These are phyloP conservation scores for Colletotrichum tamarilloi DNA, from an alignment of 2,329 filamentous ascomycete species.

Conservation along the genomic window DNA sequence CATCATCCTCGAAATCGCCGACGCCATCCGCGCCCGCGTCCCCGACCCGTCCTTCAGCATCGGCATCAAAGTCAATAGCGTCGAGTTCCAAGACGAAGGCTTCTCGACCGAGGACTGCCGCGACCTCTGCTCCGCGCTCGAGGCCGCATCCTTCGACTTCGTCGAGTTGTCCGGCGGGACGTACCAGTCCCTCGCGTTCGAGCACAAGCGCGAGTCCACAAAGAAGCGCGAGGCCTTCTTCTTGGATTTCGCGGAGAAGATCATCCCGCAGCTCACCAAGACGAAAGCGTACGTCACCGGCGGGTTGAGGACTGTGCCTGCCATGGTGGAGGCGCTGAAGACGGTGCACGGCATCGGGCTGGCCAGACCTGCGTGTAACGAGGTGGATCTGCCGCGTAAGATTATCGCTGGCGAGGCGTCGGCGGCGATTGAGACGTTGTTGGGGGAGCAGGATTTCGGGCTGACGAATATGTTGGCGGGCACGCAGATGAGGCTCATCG, in stretches of 20 bases:
- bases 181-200: slow-evolving; percentile 64
- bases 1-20: slow-evolving; percentile 57
- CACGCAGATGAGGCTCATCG: slow-evolving; percentile 47
- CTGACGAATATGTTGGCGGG: slow-evolving; percentile 43
- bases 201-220: slow-evolving; percentile 64
- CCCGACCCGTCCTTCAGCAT: slow-evolving; percentile 53
- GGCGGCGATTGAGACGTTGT: slow-evolving; percentile 57
- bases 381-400: slow-evolving; percentile 44
- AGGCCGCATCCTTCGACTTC: slow-evolving; percentile 63
- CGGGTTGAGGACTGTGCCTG: slow-evolving; percentile 64
- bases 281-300: slow-evolving; percentile 71
- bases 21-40: slow-evolving; percentile 47
- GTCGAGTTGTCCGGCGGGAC: slow-evolving; percentile 72
- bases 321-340: slow-evolving; percentile 68
- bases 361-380: slow-evolving; percentile 49
- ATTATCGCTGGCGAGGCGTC: slow-evolving; percentile 51
- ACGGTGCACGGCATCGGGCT: slow-evolving; percentile 71
- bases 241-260: slow-evolving; percentile 67
- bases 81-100: slow-evolving; percentile 65
- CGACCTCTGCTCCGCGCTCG: slow-evolving; percentile 58
- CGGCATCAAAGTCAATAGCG: slow-evolving; percentile 69
- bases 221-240: slow-evolving; percentile 69
- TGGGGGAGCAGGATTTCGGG: slow-evolving; percentile 64
- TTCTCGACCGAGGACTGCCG: slow-evolving; percentile 62
- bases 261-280: slow-evolving; percentile 56